Base-by-base conservation (phyloP, 176 grass and related monocot species). In the Miscanthus lutarioriparius region DNA sequence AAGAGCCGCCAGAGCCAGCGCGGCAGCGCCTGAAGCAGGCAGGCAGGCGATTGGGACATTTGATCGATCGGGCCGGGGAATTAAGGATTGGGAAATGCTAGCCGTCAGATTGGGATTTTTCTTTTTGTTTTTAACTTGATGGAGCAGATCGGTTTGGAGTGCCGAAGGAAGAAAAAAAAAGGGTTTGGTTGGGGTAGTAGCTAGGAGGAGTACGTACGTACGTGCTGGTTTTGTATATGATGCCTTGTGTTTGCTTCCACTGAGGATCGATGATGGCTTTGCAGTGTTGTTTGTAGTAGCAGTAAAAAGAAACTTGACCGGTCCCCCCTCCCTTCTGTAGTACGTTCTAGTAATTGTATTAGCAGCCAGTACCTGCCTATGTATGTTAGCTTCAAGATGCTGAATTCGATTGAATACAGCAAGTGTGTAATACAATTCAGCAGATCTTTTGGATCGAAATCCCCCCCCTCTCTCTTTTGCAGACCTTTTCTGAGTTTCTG, bases 141-240 rank as follows among this genome's bases (percentile, higher is more conserved):
- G 2, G 2, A 35, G 72, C 58, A 27, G 73, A 36, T 27, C 40
- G 22, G 82, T 79, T 73, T 74, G 67, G 56, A 23, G 38, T 75
- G 59, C 7, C 7, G 27, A 11, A 65, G 67, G 1, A 15, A 0
- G 10, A 40, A 11, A 39, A 40, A 5, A 28, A 28, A 5, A 30
- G 4, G 69, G 76, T 45, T 67, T 69, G 70, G 71, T 82, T 78
- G 44, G 48, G 70, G 82, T 71, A 66, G 65, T 27, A n/a, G n/a
- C n/a, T n/a, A n/a, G n/a, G n/a, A 36, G 27, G 58, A 54, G 62
- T 38, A n/a, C 33, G 32, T 48, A 72, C 8, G 41, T 26, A 20
- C 7, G 33, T 35, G 33, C 33, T 35, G 16, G 41, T 88, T 61
- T 76, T 87, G 81, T 91, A 80, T 84, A 86, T 70, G 79, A 45